These are phyloP conservation scores for Kazachstania kunashirensis DNA, from an alignment of 805 yeast genomes.

Conservation along the genomic window DNA sequence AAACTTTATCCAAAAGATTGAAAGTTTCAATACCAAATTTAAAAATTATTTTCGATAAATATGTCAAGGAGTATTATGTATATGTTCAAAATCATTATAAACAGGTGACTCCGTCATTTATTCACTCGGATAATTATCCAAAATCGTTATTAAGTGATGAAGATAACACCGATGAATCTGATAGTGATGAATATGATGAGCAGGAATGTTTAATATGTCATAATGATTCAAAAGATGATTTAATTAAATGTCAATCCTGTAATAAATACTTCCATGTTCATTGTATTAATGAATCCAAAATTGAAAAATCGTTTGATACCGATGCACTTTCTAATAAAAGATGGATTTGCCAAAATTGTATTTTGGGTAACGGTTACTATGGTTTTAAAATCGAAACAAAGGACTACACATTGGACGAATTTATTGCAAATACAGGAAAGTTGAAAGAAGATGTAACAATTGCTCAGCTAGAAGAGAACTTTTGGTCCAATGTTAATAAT, in stretches of 20 bases:
- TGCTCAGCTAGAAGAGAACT: constrained; percentile 46
- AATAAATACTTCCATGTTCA: constrained; percentile 49
- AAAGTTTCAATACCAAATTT: constrained; percentile 7
- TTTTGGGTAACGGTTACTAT: constrained; percentile 80
- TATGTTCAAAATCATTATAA: constrained; percentile 20
- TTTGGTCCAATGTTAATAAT: constrained; percentile 50
- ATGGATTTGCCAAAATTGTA: constrained; percentile 79
- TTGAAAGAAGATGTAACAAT: constrained; percentile 14
- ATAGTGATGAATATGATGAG: constrained; percentile 28
- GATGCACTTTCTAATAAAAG: constrained; percentile 18
- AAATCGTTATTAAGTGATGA: constrained; percentile 24
- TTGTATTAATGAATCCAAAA: constrained; percentile 3
- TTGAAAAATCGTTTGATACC: neutral
- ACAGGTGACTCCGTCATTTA: constrained; percentile 5
- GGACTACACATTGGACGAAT: constrained; percentile 33
- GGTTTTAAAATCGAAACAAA: constrained; percentile 68
- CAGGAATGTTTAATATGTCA: constrained; percentile 42
- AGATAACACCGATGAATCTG: constrained; percentile 15
- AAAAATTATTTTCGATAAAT: constrained; percentile 17
- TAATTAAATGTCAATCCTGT: constrained; percentile 66
- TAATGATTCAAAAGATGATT: constrained; percentile 36
- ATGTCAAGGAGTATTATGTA: constrained; percentile 28
- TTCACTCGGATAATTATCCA: constrained; percentile 21
- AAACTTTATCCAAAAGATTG: constrained; percentile 8
- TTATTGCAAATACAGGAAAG: neutral